These are phyloP conservation scores for Tardiomyces depauwii DNA, from an alignment of 1,139 yeast genomes.

Conservation along the genomic window DNA sequence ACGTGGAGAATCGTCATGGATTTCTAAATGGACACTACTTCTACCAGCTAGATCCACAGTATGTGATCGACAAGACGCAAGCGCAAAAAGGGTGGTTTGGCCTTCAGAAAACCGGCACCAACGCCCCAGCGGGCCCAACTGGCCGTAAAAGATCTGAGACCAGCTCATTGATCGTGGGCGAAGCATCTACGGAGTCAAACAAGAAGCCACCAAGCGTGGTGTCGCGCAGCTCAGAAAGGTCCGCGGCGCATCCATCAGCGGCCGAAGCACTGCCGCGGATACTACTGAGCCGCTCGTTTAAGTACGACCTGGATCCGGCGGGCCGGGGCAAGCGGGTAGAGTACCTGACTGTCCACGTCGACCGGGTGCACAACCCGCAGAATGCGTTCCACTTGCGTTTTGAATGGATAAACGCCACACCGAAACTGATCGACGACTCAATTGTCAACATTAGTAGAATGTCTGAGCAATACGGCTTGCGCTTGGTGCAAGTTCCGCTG, in stretches of 20 bases:
- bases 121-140: neutral
- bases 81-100: neutral
- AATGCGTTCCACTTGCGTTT: conserved; percentile 86
- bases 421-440: conserved; percentile 82
- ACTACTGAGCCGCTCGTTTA: conserved; percentile 48
- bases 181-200: neutral
- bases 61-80: conserved; percentile 13
- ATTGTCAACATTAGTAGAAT: conserved; percentile 69
- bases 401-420: conserved; percentile 90
- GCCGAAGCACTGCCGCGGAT: conserved; percentile 13
- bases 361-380: conserved; percentile 86
- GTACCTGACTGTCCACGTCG: conserved; percentile 73
- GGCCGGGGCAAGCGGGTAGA: conserved; percentile 69
- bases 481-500: conserved; percentile 89
- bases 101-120: neutral
- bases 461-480: conserved; percentile 78
- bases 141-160: neutral
- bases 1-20: conserved; percentile 74
- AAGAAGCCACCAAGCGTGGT: neutral
- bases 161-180: neutral
- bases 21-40: conserved; percentile 90
- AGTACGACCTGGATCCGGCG: conserved; percentile 67
- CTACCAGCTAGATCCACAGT: conserved; percentile 58
- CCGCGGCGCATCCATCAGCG: neutral
- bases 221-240: neutral